These are phyloP conservation scores for Fusarium sp. DNA, from an alignment of 2,329 filamentous ascomycete species.

Conservation along the genomic window DNA sequence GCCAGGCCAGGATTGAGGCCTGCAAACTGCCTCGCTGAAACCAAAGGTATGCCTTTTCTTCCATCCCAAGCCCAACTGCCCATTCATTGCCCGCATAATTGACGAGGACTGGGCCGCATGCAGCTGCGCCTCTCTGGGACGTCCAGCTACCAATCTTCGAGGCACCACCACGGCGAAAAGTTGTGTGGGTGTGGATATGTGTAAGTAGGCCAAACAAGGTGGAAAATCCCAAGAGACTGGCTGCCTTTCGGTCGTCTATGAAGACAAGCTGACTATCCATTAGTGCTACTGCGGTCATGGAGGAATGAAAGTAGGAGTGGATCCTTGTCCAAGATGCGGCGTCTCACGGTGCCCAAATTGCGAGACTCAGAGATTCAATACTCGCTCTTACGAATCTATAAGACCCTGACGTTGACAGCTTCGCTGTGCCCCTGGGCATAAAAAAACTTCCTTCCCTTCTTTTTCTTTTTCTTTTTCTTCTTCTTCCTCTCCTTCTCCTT, in stretches of 20 bases:
- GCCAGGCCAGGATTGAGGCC: background rate
- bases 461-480: no score
- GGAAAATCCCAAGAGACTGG: background rate
- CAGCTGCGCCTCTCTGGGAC: background rate
- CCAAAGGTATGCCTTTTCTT: background rate
- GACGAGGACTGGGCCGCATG: background rate
- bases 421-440: no score
- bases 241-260: background rate
- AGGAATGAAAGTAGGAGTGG: background rate
- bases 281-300: background rate
- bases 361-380: background rate
- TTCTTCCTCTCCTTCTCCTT: no score
- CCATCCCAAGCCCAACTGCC: background rate
- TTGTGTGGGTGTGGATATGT: background rate
- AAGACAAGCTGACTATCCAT: fast-evolving
- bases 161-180: background rate
- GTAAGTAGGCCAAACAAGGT: background rate
- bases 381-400: background rate
- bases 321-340: background rate
- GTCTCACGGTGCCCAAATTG: background rate
- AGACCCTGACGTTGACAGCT: no score
- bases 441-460: no score
- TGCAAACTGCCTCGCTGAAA: background rate
- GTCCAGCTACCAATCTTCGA: background rate
- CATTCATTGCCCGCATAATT: background rate